These are phyloP conservation scores for Amphibolis antarctica DNA, from an alignment of 106 monocot genomes.

Conservation along the genomic window DNA sequence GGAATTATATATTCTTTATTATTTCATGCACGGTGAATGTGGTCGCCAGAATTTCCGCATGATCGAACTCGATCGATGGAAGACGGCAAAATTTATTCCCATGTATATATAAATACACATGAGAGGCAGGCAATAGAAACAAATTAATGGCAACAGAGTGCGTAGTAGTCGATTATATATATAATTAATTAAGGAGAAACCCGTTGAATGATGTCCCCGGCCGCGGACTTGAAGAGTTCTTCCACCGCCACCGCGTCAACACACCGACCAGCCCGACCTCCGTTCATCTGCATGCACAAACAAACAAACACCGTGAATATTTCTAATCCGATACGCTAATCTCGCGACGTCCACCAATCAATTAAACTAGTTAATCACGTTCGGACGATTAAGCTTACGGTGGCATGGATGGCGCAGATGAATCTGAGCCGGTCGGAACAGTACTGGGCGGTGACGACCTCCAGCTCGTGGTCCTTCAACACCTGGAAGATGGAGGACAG, in stretches of 20 bases:
- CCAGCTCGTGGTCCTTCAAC: constrained; percentile 49
- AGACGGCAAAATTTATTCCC: too few species aligned
- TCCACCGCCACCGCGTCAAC: constrained; percentile 20
- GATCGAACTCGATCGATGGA: too few species aligned
- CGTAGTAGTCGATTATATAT: too few species aligned
- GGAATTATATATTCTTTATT: too few species aligned
- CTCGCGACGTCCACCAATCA: neutral
- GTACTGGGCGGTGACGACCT: constrained; percentile 34
- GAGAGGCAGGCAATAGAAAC: too few species aligned
- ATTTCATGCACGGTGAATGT: too few species aligned
- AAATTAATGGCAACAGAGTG: too few species aligned
- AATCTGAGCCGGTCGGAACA: constrained; percentile 30
- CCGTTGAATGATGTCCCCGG: constrained; percentile 30
- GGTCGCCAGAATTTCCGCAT: too few species aligned
- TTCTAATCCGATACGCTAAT: neutral
- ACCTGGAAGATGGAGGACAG: constrained; percentile 20
- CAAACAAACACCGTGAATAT: neutral
- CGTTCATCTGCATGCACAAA: constrained; percentile 16
- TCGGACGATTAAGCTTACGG: constrained; percentile 23
- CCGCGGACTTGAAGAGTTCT: constrained; percentile 36
- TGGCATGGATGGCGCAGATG: constrained; percentile 54
- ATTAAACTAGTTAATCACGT: neutral
- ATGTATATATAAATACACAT: too few species aligned
- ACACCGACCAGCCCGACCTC: constrained; percentile 14
- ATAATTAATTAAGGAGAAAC: constrained; percentile 13